Percentiles rank a stretch among this genome's conserved stretches.
These are phyloP conservation scores for Rhodamnia rubescens DNA, from an alignment of 345 rosid genomes.

Conservation along the genomic window DNA sequence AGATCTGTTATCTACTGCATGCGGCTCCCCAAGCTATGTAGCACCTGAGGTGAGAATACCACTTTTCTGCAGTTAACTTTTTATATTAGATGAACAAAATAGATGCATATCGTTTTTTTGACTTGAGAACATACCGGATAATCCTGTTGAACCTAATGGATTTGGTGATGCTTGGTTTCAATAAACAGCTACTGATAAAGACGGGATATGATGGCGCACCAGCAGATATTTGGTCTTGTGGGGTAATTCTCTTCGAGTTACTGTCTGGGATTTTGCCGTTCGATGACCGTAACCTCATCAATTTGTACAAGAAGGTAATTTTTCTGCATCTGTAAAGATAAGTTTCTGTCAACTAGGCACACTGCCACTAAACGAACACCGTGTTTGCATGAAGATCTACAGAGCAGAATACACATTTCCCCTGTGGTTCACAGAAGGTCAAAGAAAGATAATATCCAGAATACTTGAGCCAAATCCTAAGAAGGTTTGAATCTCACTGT, in stretches of 20 bases:
- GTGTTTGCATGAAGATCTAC: conserved; percentile 27
- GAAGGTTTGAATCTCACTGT: conserved; percentile 20
- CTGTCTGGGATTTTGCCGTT: conserved; percentile 74
- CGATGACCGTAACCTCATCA: conserved; percentile 60
- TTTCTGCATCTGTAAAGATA: not conserved
- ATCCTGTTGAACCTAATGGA: not conserved
- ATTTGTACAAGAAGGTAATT: conserved; percentile 58
- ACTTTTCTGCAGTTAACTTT: not conserved
- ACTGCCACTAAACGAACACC: not conserved
- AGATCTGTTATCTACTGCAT: conserved; percentile 72
- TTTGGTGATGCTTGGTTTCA: conserved; percentile 7
- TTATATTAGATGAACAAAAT: not conserved
- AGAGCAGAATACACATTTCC: conserved; percentile 63
- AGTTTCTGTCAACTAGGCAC: not conserved
- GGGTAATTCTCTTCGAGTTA: conserved; percentile 77
- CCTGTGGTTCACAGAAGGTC: conserved; percentile 39
- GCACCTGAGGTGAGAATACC: conserved; percentile 71
- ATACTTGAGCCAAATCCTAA: conserved; percentile 60
- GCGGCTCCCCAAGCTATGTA: conserved; percentile 87
- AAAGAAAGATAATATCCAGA: conserved; percentile 52
- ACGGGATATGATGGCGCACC: conserved; percentile 77
- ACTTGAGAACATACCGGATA: not conserved
- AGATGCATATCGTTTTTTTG: not conserved
- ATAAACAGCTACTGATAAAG: conserved; percentile 54
- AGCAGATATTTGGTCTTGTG: conserved; percentile 92